Evolutionary conservation across 495 filamentous ascomycete species (phyloP).

Genomic region (Hypoxylon crocopeplum): DNA sequence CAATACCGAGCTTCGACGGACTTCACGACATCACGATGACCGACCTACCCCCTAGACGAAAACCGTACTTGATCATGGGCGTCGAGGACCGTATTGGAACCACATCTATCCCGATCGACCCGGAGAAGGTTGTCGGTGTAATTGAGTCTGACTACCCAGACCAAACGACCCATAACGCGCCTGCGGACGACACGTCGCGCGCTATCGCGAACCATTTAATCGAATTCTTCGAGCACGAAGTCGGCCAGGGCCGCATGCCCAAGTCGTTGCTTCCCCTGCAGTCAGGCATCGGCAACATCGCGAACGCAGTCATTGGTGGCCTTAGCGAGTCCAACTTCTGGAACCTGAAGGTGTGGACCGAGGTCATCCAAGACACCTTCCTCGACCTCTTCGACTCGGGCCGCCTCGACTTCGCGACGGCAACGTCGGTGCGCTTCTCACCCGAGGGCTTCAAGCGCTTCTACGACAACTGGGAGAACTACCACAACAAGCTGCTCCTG

Average conservation of each 20-base stretch:
- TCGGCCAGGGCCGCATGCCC: constrained; percentile 76
- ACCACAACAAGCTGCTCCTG: constrained; percentile 83
- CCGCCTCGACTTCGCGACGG: constrained; percentile 88
- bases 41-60: constrained; percentile 78
- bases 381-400: constrained; percentile 92
- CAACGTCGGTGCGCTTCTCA: constrained; percentile 90
- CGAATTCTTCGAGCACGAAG: constrained; percentile 85
- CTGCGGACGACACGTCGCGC: constrained; percentile 74
- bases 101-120: constrained; percentile 84
- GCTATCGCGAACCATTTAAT: constrained; percentile 83
- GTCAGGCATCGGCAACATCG: constrained; percentile 92
- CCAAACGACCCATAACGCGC: constrained; percentile 77
- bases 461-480: constrained; percentile 84
- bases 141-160: constrained; percentile 86
- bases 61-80: constrained; percentile 86
- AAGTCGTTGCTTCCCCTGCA: constrained; percentile 82
- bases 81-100: constrained; percentile 83
- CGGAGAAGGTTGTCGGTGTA: constrained; percentile 85
- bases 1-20: constrained; percentile 83
- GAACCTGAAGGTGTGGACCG: constrained; percentile 91
- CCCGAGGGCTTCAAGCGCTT: constrained; percentile 92
- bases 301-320: constrained; percentile 90
- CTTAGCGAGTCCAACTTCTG: constrained; percentile 84
- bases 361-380: constrained; percentile 93
- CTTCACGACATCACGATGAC: constrained; percentile 92